Evolutionary conservation across 345 rosid species (phyloP), one percentile per base, ranked within the genome.

Genomic region (Xanthoceras sorbifolium): DNA sequence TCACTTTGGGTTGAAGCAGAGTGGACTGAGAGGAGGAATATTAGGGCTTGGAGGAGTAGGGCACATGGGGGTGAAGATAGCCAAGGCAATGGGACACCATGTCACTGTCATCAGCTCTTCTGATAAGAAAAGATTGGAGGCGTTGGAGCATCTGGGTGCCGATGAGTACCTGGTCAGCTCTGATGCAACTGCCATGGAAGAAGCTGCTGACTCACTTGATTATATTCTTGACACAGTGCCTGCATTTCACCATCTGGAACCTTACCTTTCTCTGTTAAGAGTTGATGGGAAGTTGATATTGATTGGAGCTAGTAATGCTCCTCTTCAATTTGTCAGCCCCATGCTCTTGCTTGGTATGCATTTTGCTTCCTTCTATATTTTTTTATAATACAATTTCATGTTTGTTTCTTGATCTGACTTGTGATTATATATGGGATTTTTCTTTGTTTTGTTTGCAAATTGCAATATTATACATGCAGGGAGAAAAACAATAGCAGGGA

Each of bases 1-100:
- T 70, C 98, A 93, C 84, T 94, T 93, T 20, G 95, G 94, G 15
- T 60, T 91, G 67, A 91, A 69, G 38, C 48, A 44, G 66, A 84
- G 89, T 46, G 96, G 97, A 12, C 73, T 91, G 26, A 86, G 92
- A 75, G 97, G 98, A 78, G 97, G 91, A 4, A 87, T 94, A 31
- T 63, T 94, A 79, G 99, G 99, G 69, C 88, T 95, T 57, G 98
- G 99, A 71, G 99, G 99, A 71, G 98, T 91, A 3, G 99, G 99
- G 1, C 99, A 95, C 85, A 91, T 95, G 97, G 99, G 98, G 44
- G 96, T 95, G 87, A 88, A 86, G 77, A 91, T 95, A 68, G 98
- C 99, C 2, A 95, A 95, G 81, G 97, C 96, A 76, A 90, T 90
- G 97, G 98, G 97, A 67, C 99, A 95, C 80, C 97, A 90, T 73